Conservation (phyloP, 805 yeast species). For the Yarrowia sp. region DNA sequence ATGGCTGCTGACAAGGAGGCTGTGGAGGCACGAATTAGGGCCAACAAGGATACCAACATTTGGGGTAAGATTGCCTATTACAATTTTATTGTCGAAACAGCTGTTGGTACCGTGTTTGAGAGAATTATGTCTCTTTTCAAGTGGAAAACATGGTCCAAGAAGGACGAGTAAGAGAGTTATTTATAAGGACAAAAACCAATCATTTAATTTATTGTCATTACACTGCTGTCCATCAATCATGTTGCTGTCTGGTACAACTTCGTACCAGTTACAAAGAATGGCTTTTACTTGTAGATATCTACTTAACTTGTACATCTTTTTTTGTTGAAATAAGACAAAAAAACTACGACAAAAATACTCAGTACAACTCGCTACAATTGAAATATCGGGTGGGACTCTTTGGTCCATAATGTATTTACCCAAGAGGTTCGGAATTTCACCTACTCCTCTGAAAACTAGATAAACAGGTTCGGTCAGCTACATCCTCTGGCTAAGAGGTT, state of each 20-base stretch:
- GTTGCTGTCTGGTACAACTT: too few relatives aligned
- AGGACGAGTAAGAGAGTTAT: background rate
- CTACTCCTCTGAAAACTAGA: background rate
- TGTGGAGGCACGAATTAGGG: slow-evolving; percentile 11
- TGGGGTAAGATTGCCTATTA: slow-evolving; percentile 13
- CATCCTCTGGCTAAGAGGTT: background rate
- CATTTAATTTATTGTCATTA: background rate
- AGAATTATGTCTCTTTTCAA: background rate
- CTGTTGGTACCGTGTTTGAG: background rate
- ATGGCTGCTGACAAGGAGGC: slow-evolving; percentile 30
- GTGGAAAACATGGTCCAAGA: background rate
- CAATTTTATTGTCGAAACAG: background rate
- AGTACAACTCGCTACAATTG: background rate
- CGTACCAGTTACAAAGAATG: too few relatives aligned
- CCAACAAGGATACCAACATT: background rate
- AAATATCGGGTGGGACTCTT: background rate
- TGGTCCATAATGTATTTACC: background rate
- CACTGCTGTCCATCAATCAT: too few relatives aligned
- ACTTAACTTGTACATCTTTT: too few relatives aligned
- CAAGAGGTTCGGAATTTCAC: background rate
- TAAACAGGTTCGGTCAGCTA: background rate
- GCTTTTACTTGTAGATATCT: too few relatives aligned
- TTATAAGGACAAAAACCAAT: background rate
- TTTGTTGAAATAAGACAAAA: too few relatives aligned
- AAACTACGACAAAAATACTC: background rate